These are phyloP conservation scores for Colletotrichum gloeosporioides DNA, from an alignment of 2,329 filamentous ascomycete genomes.

Conservation along the genomic window DNA sequence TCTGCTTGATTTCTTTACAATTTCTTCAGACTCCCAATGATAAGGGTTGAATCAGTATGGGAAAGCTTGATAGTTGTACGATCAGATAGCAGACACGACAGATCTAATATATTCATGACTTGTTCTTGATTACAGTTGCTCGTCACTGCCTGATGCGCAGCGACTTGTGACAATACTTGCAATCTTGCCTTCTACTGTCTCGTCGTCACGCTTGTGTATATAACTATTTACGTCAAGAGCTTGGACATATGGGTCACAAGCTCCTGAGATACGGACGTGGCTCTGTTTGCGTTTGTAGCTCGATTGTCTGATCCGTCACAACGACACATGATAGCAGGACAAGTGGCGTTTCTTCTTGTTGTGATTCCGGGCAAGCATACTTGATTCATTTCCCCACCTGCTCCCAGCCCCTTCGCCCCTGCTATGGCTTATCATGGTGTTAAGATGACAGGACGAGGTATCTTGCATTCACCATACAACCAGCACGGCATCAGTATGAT, in stretches of 20 bases:
- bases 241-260: not conserved
- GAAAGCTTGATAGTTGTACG: not conserved
- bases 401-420: not conserved
- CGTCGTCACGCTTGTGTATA: not conserved
- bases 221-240: not conserved
- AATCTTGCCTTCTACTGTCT: not conserved
- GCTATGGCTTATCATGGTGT: not conserved
- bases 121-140: not conserved
- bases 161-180: not conserved
- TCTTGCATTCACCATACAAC: not conserved
- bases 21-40: not conserved
- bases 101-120: not conserved
- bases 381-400: not conserved
- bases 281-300: not conserved
- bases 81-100: not conserved
- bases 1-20: not conserved
- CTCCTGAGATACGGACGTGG: not conserved
- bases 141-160: not conserved
- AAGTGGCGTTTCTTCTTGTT: not conserved
- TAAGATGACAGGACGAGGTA: not conserved
- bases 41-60: not conserved
- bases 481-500: not conserved
- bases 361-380: not conserved
- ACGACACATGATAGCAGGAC: not conserved
- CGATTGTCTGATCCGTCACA: not conserved